phyloP scores from a whole-genome alignment of 2,329 filamentous ascomycete genomes.

The Purpureocillium lavendulum region DNA sequence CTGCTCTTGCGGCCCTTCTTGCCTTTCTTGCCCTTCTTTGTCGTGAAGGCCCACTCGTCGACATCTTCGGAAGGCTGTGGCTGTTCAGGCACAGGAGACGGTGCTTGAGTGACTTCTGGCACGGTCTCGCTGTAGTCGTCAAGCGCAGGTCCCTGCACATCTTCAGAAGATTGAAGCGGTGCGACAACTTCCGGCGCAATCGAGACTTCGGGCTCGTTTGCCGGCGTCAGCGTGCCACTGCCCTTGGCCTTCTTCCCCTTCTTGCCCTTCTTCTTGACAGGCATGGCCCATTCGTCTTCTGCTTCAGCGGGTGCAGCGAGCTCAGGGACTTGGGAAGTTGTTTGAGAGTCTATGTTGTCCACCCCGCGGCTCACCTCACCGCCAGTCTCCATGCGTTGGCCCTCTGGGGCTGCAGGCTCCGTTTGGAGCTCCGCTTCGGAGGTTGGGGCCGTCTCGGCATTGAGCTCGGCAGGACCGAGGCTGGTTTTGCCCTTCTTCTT shows the following conservation, averaged over 20 bases:
- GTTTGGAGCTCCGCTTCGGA: background rate
- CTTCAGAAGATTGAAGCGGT: background rate
- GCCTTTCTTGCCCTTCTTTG: constrained; percentile 4
- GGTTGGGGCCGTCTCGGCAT: background rate
- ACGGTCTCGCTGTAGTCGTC: background rate
- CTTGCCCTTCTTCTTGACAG: constrained; percentile 23
- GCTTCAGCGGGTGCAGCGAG: background rate
- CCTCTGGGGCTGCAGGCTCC: background rate
- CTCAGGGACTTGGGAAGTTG: background rate
- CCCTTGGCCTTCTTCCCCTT: constrained; percentile 24
- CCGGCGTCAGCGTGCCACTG: constrained; percentile 1
- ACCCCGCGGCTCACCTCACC: background rate
- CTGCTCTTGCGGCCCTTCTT: constrained; percentile 2
- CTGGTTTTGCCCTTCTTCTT: constrained; percentile 16
- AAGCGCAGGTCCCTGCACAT: background rate
- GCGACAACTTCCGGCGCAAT: background rate
- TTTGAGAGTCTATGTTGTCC: too few relatives aligned
- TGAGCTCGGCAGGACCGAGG: background rate
- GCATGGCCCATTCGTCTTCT: constrained; percentile 10
- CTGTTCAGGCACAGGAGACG: too few relatives aligned
- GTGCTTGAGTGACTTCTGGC: background rate
- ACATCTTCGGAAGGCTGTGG: background rate
- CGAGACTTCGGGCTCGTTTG: background rate
- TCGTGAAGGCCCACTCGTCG: constrained; percentile 2
- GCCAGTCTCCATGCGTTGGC: background rate